A percentile compares a stretch with the other conserved stretches of the same genome.
Evolutionary conservation across 805 yeast species (phyloP).

Genomic region (Candida railenensis): DNA sequence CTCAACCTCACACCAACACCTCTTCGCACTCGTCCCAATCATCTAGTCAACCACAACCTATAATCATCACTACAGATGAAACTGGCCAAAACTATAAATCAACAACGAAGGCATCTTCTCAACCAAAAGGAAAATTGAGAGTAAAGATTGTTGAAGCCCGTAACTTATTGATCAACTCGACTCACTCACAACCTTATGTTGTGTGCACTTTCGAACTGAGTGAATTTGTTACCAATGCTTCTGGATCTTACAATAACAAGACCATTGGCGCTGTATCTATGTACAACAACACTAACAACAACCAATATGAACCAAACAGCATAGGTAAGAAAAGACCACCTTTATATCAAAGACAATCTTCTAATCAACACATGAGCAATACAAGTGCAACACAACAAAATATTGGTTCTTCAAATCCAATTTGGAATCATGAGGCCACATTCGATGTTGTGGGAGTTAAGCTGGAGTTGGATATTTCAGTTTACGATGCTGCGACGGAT

Average conservation of each 20-base stretch:
- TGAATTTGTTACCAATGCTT: conserved; percentile 84
- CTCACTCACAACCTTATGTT: conserved; percentile 74
- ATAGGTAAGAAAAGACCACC: conserved; percentile 26
- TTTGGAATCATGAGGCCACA: conserved; percentile 89
- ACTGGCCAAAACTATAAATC: conserved; percentile 32
- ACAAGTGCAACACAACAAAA: conserved; percentile 5
- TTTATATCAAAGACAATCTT: conserved; percentile 38
- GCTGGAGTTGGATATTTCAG: conserved; percentile 84
- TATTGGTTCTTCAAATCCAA: conserved; percentile 56
- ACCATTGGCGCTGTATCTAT: conserved; percentile 1
- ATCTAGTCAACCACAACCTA: conserved; percentile 13
- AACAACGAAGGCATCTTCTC: conserved; percentile 24
- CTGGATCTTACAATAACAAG: conserved; percentile 40
- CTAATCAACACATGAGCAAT: conserved; percentile 31
- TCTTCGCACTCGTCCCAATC: conserved; percentile 1
- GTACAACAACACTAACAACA: background rate
- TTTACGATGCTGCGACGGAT: conserved; percentile 80
- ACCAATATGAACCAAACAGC: background rate
- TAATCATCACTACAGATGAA: conserved; percentile 42
- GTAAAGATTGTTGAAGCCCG: conserved; percentile 81
- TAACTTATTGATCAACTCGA: conserved; percentile 56
- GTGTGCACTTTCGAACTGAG: conserved; percentile 91
- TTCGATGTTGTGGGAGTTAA: conserved; percentile 87
- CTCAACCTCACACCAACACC: background rate
- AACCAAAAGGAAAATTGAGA: conserved; percentile 78